Percentiles rank a stretch among this genome's conserved stretches.
phyloP scores from a whole-genome alignment of 768 basidiomycete species.

The Coprinopsis strossmayeri region DNA sequence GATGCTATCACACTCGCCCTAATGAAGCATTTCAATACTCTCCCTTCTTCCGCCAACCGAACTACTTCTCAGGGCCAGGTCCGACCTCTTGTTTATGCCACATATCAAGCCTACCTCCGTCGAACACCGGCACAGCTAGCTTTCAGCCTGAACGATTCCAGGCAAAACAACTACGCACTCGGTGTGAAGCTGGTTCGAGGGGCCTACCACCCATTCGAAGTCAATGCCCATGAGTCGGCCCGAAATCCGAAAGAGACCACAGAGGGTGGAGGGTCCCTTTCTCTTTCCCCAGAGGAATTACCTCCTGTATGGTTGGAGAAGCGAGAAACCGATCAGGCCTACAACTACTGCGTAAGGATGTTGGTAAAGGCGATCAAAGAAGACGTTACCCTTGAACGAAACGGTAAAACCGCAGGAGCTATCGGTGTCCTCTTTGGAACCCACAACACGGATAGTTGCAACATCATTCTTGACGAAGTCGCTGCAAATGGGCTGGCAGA shows the following conservation, averaged over 20 bases:
- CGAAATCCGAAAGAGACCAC: conserved; percentile 13
- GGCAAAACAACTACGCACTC: conserved; percentile 59
- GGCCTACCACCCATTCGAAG: conserved; percentile 81
- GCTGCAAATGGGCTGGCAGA: conserved; percentile 48
- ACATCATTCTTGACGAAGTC: conserved; percentile 55
- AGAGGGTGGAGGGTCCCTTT: conserved; percentile 20
- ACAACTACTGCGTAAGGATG: conserved; percentile 51
- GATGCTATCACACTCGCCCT: conserved; percentile 74
- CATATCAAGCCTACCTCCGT: conserved; percentile 83
- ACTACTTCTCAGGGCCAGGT: conserved; percentile 17
- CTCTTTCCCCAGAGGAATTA: conserved; percentile 49
- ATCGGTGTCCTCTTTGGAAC: conserved; percentile 81
- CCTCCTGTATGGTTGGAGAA: conserved; percentile 71
- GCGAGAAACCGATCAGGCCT: conserved; percentile 67
- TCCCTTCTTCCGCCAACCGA: conserved; percentile 14
- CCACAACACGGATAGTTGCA: conserved; percentile 72
- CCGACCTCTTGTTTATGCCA: conserved; percentile 75
- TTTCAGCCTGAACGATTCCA: conserved; percentile 60
- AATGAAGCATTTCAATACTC: conserved; percentile 72
- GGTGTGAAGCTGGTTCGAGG: conserved; percentile 93
- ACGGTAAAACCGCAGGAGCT: conserved; percentile 6
- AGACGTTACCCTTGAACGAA: conserved; percentile 29
- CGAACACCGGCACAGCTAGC: conserved; percentile 68
- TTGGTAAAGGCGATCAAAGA: conserved; percentile 51
- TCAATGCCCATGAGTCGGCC: conserved; percentile 36